A percentile compares a stretch with the other conserved stretches of the same genome.
Evolutionary conservation across 2,329 filamentous ascomycete species (phyloP).

Genomic region (Thelonectria discophora): DNA sequence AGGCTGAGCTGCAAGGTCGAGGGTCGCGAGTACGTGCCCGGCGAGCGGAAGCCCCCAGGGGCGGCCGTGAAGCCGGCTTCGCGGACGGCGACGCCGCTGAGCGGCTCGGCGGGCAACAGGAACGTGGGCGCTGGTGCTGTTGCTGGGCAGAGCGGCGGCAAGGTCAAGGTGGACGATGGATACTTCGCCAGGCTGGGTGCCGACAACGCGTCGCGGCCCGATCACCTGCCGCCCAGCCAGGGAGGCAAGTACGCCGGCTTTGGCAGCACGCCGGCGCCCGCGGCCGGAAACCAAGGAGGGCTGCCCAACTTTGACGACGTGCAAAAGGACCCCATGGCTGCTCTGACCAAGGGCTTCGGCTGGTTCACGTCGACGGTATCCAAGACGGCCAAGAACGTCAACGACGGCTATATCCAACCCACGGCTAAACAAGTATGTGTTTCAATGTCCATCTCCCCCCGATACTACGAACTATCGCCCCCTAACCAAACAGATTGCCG

Average conservation of each 20-base stretch:
- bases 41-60: constrained; percentile 62
- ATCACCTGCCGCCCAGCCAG: constrained; percentile 81
- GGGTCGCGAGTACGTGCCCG: constrained; percentile 83
- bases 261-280: constrained; percentile 75
- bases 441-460: constrained; percentile 5
- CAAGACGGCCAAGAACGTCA: constrained; percentile 90
- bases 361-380: constrained; percentile 91
- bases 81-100: constrained; percentile 53
- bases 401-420: constrained; percentile 91
- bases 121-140: constrained; percentile 55
- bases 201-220: constrained; percentile 81
- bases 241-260: constrained; percentile 94
- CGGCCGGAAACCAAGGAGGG: constrained; percentile 53
- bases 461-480: too few species aligned
- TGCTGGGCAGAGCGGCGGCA: constrained; percentile 48
- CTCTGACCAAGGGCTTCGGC: constrained; percentile 90
- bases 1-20: constrained; percentile 88
- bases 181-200: constrained; percentile 89
- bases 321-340: constrained; percentile 88
- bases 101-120: constrained; percentile 50
- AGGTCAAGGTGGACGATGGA: constrained; percentile 78
- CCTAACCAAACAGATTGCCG: constrained; percentile 76
- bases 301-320: constrained; percentile 84
- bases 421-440: constrained; percentile 80
- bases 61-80: constrained; percentile 47